These are phyloP conservation scores for Talaromyces verruculosus DNA, from an alignment of 2,329 filamentous ascomycete genomes.

Conservation along the genomic window DNA sequence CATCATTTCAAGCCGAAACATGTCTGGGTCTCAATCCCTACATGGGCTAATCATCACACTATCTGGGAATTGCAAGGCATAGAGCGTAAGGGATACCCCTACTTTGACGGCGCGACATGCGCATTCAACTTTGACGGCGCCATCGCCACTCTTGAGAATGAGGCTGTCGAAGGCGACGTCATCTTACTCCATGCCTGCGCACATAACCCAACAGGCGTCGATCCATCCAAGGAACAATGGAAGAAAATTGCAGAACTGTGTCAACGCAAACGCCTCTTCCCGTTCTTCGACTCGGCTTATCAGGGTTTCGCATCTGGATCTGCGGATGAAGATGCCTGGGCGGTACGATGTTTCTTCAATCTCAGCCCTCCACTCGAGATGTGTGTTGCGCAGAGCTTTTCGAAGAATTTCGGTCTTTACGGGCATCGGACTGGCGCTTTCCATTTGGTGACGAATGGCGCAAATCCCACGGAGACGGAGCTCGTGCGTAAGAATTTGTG, in stretches of 20 bases:
- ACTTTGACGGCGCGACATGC: conserved; percentile 69
- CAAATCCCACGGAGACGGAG: conserved; percentile 31
- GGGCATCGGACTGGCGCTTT: conserved; percentile 93
- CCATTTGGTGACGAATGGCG: conserved; percentile 57
- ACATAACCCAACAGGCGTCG: conserved; percentile 96
- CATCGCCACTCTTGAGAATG: conserved; percentile 83
- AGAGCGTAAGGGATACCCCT: conserved; percentile 78
- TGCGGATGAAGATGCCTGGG: conserved; percentile 78
- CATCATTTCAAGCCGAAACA: conserved; percentile 75
- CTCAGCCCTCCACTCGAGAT: conserved; percentile 69
- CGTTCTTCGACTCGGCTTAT: conserved; percentile 97
- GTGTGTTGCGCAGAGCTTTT: conserved; percentile 59
- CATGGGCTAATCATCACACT: conserved; percentile 96
- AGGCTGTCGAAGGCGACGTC: conserved; percentile 76
- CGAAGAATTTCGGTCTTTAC: conserved; percentile 76
- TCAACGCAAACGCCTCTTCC: conserved; percentile 79
- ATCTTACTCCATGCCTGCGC: conserved; percentile 92
- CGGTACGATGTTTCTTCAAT: conserved; percentile 86
- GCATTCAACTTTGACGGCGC: conserved; percentile 52
- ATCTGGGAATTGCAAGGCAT: conserved; percentile 80
- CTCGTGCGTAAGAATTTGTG: conserved; percentile 41
- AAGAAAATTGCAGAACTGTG: conserved; percentile 78
- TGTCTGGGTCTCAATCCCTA: conserved; percentile 89
- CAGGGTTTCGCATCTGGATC: conserved; percentile 95
- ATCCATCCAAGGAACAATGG: conserved; percentile 92